phyloP scores from a whole-genome alignment of 2,329 filamentous ascomycete genomes.

The Rhynchosporium agropyri region DNA sequence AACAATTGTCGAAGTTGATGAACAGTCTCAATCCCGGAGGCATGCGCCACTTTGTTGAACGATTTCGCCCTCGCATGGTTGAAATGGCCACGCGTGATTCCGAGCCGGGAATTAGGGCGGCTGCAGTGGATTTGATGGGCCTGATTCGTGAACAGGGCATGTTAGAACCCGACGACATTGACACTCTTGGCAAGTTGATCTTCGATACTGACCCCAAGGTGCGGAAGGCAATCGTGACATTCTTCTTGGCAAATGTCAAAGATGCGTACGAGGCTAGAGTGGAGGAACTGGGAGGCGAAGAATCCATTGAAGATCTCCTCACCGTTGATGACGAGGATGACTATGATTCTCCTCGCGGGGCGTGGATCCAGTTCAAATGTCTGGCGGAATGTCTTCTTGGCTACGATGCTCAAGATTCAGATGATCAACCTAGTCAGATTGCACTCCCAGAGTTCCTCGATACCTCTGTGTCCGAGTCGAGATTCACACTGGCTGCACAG shows the following conservation, averaged over 20 bases:
- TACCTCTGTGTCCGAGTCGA: conserved; percentile 70
- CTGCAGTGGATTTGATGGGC: conserved; percentile 80
- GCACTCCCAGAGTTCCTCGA: conserved; percentile 53
- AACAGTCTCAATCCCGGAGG: conserved; percentile 74
- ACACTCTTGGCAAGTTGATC: conserved; percentile 81
- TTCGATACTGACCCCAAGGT: conserved; percentile 86
- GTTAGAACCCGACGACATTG: conserved; percentile 89
- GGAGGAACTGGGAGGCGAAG: conserved; percentile 82
- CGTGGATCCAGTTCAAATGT: conserved; percentile 92
- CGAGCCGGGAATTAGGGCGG: conserved; percentile 77
- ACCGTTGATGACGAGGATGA: conserved; percentile 73
- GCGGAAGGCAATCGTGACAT: conserved; percentile 84
- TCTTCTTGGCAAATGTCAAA: conserved; percentile 86
- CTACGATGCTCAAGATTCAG: conserved; percentile 73
- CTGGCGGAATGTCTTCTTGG: conserved; percentile 79
- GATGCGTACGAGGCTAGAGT: conserved; percentile 79
- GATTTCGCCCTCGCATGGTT: conserved; percentile 82
- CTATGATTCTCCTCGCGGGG: conserved; percentile 72
- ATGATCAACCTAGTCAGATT: conserved; percentile 55
- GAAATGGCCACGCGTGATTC: conserved; percentile 90
- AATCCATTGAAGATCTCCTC: conserved; percentile 74
- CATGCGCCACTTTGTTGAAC: conserved; percentile 88
- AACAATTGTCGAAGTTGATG: conserved; percentile 79
- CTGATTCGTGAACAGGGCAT: conserved; percentile 80
- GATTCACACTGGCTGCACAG: conserved; percentile 84